These are phyloP conservation scores for Prunella vulgaris DNA, from an alignment of 257 asterid genomes.

Conservation along the genomic window DNA sequence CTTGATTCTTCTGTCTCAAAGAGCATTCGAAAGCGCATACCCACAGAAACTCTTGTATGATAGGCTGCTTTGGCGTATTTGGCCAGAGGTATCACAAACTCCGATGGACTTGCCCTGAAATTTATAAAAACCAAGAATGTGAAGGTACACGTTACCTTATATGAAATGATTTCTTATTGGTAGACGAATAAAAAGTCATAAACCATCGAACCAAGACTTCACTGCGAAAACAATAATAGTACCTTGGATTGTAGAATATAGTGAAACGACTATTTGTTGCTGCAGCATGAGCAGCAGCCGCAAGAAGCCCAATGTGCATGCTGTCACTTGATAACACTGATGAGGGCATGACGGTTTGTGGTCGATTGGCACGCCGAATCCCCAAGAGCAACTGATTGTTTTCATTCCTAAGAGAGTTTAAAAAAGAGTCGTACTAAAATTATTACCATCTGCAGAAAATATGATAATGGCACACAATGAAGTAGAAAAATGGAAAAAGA, in stretches of 20 bases:
- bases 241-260: constrained; percentile 88
- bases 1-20: constrained; percentile 93
- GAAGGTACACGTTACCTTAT: too few species aligned
- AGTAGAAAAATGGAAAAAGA: neutral
- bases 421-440: neutral
- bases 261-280: constrained; percentile 90
- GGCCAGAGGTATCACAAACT: constrained; percentile 85
- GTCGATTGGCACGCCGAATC: constrained; percentile 81
- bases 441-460: neutral
- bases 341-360: constrained; percentile 89
- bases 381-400: constrained; percentile 82
- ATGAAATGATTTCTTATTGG: neutral
- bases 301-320: constrained; percentile 97
- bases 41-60: constrained; percentile 84
- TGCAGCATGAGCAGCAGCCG: constrained; percentile 98
- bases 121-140: constrained; percentile 6
- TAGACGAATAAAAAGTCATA: neutral
- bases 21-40: constrained; percentile 95
- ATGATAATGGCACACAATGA: neutral
- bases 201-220: constrained; percentile 5
- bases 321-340: constrained; percentile 91
- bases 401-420: constrained; percentile 56
- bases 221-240: too few species aligned
- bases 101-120: constrained; percentile 87
- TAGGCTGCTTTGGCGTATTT: constrained; percentile 82